Conservation (phyloP, 164 flowering plant species). For the Vitis labrusca region DNA sequence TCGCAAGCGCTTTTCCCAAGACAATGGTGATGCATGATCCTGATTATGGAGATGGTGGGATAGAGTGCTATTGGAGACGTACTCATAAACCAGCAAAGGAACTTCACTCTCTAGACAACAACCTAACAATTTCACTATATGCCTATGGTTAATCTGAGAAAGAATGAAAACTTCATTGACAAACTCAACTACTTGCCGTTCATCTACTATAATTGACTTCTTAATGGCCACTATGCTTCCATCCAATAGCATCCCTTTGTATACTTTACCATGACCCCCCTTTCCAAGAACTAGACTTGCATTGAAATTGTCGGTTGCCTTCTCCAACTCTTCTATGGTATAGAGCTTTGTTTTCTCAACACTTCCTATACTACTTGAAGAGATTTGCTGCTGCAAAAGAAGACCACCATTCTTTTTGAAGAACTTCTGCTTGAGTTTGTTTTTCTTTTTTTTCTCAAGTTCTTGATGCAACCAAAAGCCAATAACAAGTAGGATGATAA, state of each 20-base stretch:
- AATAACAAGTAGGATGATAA: background rate
- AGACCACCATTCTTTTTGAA: conserved; percentile 1
- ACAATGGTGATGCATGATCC: background rate
- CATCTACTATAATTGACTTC: background rate
- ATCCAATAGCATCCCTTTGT: conserved; percentile 1
- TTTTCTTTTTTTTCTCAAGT: background rate
- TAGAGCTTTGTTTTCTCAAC: background rate
- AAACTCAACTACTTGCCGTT: background rate
- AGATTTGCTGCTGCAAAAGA: background rate
- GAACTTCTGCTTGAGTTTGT: background rate
- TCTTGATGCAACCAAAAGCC: background rate
- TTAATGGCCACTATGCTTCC: background rate
- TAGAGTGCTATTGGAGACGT: no score
- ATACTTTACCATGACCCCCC: background rate
- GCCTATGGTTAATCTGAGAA: no score
- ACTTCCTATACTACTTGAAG: background rate
- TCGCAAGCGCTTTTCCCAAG: background rate
- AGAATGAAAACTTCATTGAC: background rate
- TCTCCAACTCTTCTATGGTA: background rate
- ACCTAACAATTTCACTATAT: background rate
- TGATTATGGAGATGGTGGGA: background rate
- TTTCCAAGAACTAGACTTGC: background rate
- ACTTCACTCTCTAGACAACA: background rate
- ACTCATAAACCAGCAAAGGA: background rate
- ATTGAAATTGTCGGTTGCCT: background rate